Base-by-base conservation (phyloP, 768 basidiomycete species). In the Russula griseocarnosa region DNA sequence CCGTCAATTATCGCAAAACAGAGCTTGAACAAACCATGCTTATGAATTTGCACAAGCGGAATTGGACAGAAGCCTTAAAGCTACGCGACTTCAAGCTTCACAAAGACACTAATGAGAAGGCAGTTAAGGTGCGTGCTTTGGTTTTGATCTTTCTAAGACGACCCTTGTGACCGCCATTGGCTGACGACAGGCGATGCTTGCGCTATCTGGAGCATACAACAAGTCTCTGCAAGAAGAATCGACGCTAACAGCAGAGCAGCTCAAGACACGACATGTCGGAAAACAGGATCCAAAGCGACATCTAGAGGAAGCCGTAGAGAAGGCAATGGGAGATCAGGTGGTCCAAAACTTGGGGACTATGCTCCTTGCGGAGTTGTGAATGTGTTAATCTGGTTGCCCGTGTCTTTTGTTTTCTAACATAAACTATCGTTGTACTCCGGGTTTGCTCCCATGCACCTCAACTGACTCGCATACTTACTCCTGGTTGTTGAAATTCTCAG, bases 211-310 rank as follows among this genome's bases (percentile, higher is more conserved):
- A 74, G 87, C 90, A 30, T 99, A 99, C 80, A 97, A 96, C 76
- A 97, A 96, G 76, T 96, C 94, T 0, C 93, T 99, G 54, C 91
- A 96, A 77, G 97, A 98, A 75, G 97, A 98, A 75, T 89, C 94
- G 59, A 98, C 94, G n/a, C 78, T 99, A 60, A 90, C 93, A 16
- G 73, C 88, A 7, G 93, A 98, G 60, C 94, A 98, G 74, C 82
- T 98, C 40, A 97, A 97, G 79, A 98, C 95, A 55, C 86, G 97
- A 69, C 95, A 97, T 75, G 94, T 98, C 70, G 95, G 95, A 62
- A 97, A 96, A 75, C 92, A 95, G 70, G 95, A 98, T 76, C 97
- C 97, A 38, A 99, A 99, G 78, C 85, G 97, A 69, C 97, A 99
- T 79, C 75, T 99, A 67, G 94, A 96, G 71, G 97, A 98, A 76